phyloP scores from a whole-genome alignment of 495 filamentous ascomycete species.

The Diplogelasinospora grovesii region DNA sequence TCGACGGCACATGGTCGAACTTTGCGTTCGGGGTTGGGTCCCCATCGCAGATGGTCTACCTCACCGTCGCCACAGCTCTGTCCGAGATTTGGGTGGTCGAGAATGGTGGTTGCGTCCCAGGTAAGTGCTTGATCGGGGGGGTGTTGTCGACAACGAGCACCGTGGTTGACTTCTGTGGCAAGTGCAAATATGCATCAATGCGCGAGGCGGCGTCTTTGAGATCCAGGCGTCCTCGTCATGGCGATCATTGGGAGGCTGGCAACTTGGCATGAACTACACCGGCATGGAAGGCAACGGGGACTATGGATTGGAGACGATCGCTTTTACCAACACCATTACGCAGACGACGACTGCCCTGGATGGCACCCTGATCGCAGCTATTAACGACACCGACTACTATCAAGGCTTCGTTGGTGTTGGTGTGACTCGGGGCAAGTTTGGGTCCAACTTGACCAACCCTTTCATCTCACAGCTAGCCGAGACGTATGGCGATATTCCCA shows the following conservation, averaged over 20 bases:
- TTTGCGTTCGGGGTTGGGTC: conserved; percentile 50
- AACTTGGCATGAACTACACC: conserved; percentile 48
- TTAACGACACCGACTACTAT: conserved; percentile 50
- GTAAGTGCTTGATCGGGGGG: conserved; percentile 24
- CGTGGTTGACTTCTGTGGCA: conserved; percentile 17
- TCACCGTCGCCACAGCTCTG: conserved; percentile 49
- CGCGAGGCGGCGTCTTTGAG: conserved; percentile 50
- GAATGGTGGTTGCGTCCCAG: conserved; percentile 40
- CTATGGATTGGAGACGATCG: conserved; percentile 53
- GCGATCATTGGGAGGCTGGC: conserved; percentile 47
- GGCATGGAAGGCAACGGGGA: conserved; percentile 47
- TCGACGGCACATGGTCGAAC: conserved; percentile 47
- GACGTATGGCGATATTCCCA: conserved; percentile 47
- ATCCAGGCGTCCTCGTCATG: conserved; percentile 47
- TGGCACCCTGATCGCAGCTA: conserved; percentile 44
- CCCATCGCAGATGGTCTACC: conserved; percentile 50
- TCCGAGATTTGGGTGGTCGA: conserved; percentile 54
- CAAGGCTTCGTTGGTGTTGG: conserved; percentile 54
- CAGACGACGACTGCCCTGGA: conserved; percentile 37
- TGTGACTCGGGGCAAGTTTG: conserved; percentile 37
- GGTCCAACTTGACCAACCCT: conserved; percentile 26
- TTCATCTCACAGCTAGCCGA: conserved; percentile 41
- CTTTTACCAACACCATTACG: conserved; percentile 35
- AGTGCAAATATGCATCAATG: conserved; percentile 34
- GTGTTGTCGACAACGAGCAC: conserved; percentile 9